phyloP scores from a whole-genome alignment of 345 rosid genomes.

The Rhizophora mangle region DNA sequence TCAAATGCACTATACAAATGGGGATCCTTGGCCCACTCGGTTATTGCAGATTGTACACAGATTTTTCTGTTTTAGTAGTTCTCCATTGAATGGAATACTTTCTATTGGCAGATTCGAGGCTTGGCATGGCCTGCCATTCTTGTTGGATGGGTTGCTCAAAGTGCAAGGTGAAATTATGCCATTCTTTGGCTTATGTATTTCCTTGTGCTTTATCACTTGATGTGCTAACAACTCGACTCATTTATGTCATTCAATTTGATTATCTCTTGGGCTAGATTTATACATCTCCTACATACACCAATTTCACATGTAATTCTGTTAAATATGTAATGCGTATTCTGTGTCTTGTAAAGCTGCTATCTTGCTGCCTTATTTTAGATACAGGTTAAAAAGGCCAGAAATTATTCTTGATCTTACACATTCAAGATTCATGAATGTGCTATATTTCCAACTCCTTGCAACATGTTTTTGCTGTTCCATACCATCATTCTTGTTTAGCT shows the following conservation, averaged over 20 bases:
- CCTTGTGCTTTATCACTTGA: not conserved
- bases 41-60: not conserved
- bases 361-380: not conserved
- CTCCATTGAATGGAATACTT: not conserved
- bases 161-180: constrained; percentile 67
- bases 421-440: not conserved
- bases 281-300: not conserved
- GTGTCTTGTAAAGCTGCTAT: not conserved
- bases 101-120: constrained; percentile 65
- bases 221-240: not conserved
- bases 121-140: constrained; percentile 93
- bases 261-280: not conserved
- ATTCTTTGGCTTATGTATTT: not conserved
- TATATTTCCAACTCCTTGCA: not conserved
- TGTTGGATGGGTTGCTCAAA: constrained; percentile 89
- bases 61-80: not conserved
- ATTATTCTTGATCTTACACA: not conserved
- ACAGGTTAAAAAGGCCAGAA: not conserved
- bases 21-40: not conserved
- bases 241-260: constrained; percentile 1
- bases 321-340: not conserved
- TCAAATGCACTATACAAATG: not conserved
- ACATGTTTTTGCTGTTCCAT: not conserved
- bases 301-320: not conserved
- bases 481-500: not conserved